A percentile compares a stretch with the other conserved stretches of the same genome.
phyloP scores from a whole-genome alignment of 1,139 yeast genomes.

The Pneumocystis canis region DNA sequence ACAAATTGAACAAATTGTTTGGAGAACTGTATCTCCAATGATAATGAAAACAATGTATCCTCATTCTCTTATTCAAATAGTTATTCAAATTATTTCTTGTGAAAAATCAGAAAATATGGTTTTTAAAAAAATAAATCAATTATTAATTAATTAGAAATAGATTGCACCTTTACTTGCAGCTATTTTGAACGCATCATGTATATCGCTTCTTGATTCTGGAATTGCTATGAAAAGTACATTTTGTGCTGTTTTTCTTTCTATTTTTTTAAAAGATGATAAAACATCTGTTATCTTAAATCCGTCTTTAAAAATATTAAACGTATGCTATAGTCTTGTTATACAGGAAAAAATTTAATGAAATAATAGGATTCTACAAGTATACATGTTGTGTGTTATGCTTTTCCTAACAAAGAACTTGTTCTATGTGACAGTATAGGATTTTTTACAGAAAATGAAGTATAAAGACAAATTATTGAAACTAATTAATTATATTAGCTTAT shows the following conservation, averaged over 20 bases:
- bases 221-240: neutral
- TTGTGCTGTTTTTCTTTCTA: neutral
- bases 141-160: neutral
- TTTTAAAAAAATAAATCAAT: neutral
- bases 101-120: conserved; percentile 39
- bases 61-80: conserved; percentile 69
- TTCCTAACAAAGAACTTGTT: neutral
- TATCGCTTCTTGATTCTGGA: conserved; percentile 1
- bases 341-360: neutral
- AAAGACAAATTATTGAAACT: neutral
- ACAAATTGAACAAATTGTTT: conserved; percentile 54
- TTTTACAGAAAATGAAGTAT: neutral
- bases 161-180: neutral
- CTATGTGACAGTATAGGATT: neutral
- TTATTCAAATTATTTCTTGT: conserved; percentile 60
- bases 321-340: neutral
- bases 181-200: neutral
- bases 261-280: neutral
- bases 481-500: neutral
- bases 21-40: conserved; percentile 45
- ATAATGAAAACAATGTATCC: conserved; percentile 62
- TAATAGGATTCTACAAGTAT: neutral
- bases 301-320: neutral
- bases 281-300: neutral
- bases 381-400: conserved; percentile 1